phyloP scores from a whole-genome alignment of 164 flowering plant genomes.

The Berberis vulgaris region DNA sequence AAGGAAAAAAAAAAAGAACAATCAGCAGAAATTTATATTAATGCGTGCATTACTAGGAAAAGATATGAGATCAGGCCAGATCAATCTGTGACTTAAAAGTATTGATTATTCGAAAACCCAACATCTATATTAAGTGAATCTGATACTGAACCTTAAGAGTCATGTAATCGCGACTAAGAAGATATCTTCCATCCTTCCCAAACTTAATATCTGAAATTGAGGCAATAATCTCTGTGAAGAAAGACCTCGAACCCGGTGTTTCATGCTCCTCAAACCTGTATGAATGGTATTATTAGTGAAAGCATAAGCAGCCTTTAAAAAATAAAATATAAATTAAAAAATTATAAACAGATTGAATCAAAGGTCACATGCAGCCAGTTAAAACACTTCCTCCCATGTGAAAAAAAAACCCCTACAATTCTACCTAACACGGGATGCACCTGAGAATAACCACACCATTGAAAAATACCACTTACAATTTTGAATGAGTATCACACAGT shows the following conservation, averaged over 20 bases:
- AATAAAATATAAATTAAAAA: not conserved
- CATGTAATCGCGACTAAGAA: slow-evolving; percentile 95
- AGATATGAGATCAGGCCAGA: too few species aligned
- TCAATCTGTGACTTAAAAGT: too few species aligned
- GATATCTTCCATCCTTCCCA: slow-evolving; percentile 76
- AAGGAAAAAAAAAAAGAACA: too few species aligned
- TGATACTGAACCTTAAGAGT: slow-evolving; percentile 63
- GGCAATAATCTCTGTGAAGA: slow-evolving; percentile 93
- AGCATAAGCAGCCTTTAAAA: not conserved
- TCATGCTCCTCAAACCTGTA: slow-evolving; percentile 90
- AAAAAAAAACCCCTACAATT: not conserved
- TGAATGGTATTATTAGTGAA: not conserved
- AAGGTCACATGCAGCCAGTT: not conserved
- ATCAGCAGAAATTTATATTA: too few species aligned
- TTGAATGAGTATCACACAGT: slow-evolving; percentile 84
- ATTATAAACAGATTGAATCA: not conserved
- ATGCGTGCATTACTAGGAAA: too few species aligned
- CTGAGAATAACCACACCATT: not conserved
- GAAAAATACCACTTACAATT: slow-evolving; percentile 52
- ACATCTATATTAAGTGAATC: not conserved
- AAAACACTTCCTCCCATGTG: too few species aligned
- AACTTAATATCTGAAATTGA: slow-evolving; percentile 93
- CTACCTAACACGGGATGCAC: not conserved
- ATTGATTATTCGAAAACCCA: too few species aligned
- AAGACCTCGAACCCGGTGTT: slow-evolving; percentile 87